Evolutionary conservation across 164 flowering plant genomes (phyloP).

Genomic region (Sextonia rubra): DNA sequence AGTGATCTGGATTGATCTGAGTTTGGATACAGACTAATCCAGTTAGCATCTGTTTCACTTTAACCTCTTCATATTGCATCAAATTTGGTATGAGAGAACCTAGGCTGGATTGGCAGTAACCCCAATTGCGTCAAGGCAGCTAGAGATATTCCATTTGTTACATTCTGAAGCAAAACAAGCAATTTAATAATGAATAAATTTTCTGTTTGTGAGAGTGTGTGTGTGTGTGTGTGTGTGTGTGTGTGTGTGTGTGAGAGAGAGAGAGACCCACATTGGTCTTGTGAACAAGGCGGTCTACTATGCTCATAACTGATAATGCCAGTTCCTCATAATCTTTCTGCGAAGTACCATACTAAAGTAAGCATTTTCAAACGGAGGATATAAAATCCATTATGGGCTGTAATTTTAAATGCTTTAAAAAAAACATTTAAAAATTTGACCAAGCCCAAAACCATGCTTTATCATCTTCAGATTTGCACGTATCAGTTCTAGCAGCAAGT

Average conservation of each 20-base stretch:
- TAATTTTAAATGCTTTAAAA: slow-evolving; percentile 9
- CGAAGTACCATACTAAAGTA: slow-evolving; percentile 13
- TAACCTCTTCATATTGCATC: too few species aligned
- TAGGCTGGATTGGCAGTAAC: too few species aligned
- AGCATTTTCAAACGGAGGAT: slow-evolving; percentile 5
- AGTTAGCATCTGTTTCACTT: too few species aligned
- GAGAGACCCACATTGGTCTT: slow-evolving; percentile 60
- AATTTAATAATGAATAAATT: too few species aligned
- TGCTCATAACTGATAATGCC: slow-evolving; percentile 72
- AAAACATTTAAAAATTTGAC: slow-evolving; percentile 19
- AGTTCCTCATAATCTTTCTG: slow-evolving; percentile 96
- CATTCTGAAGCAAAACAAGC: too few species aligned
- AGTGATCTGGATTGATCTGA: too few species aligned
- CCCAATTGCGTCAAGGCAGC: too few species aligned
- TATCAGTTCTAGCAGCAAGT: slow-evolving; percentile 85
- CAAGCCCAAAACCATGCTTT: slow-evolving; percentile 72
- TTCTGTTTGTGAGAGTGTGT: too few species aligned
- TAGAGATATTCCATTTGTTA: too few species aligned
- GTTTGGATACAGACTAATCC: too few species aligned
- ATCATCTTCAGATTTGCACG: slow-evolving; percentile 96
- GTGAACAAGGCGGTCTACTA: slow-evolving; percentile 74
- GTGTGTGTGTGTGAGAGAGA: background rate
- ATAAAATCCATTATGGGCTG: slow-evolving; percentile 1
- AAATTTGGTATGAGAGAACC: too few species aligned
- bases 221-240: too few species aligned